These are phyloP conservation scores for Bipolaris gigantea DNA, from an alignment of 2,329 filamentous ascomycete species.

Conservation along the genomic window DNA sequence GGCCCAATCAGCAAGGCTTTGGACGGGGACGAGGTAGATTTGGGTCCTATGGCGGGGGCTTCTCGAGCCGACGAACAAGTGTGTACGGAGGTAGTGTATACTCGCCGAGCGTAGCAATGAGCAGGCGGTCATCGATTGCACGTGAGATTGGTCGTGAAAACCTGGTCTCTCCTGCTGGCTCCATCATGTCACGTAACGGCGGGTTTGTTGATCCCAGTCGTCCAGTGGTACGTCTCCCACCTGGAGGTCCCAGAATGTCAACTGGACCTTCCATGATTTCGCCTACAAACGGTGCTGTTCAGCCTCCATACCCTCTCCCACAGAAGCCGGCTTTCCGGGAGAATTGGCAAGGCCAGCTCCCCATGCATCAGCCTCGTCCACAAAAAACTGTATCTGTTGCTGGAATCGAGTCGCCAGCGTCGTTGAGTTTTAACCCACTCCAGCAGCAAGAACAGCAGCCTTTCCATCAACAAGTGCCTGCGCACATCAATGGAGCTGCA, in stretches of 20 bases:
- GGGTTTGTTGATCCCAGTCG: constrained; percentile 62
- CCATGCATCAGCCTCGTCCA: constrained; percentile 93
- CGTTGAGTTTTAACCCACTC: constrained; percentile 60
- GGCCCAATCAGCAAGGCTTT: constrained; percentile 85
- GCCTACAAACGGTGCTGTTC: constrained; percentile 46
- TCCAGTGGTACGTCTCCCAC: constrained; percentile 83
- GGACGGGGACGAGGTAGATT: constrained; percentile 70
- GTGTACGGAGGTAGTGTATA: constrained; percentile 80
- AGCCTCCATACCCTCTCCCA: constrained; percentile 55
- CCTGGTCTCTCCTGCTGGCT: constrained; percentile 79
- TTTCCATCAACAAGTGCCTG: constrained; percentile 92
- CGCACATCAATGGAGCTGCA: constrained; percentile 65
- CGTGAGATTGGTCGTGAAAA: constrained; percentile 70
- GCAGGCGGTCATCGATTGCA: constrained; percentile 78
- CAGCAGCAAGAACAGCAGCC: constrained; percentile 75
- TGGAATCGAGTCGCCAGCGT: constrained; percentile 83
- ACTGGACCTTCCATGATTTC: constrained; percentile 35
- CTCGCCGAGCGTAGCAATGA: constrained; percentile 84
- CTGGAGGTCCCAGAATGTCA: constrained; percentile 51
- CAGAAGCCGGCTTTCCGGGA: constrained; percentile 61
- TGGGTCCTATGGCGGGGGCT: constrained; percentile 61
- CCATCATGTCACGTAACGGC: constrained; percentile 69
- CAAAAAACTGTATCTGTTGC: constrained; percentile 93
- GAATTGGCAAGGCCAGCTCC: constrained; percentile 61
- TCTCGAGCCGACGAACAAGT: constrained; percentile 78